Percentiles rank a stretch among this genome's conserved stretches.
These are phyloP conservation scores for Lepiota brunneoincarnata DNA, from an alignment of 768 basidiomycete genomes.

Conservation along the genomic window DNA sequence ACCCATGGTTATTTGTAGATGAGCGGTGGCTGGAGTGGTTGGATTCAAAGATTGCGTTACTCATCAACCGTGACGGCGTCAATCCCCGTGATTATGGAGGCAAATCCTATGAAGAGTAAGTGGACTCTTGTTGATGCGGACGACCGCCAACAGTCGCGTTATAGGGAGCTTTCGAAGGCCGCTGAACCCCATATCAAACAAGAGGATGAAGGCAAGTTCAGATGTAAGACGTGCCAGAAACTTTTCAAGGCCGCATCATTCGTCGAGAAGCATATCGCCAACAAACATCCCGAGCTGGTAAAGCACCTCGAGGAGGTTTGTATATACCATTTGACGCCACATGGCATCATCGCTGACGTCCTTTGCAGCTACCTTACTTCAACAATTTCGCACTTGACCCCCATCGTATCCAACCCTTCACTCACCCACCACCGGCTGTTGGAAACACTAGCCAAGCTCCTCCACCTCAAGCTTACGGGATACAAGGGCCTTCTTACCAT, in stretches of 20 bases:
- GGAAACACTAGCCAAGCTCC: slow-evolving; percentile 69
- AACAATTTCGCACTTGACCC: slow-evolving; percentile 98
- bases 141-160: slow-evolving; percentile 9
- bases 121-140: slow-evolving; percentile 7
- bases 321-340: background rate
- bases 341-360: slow-evolving; percentile 4
- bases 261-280: slow-evolving; percentile 95
- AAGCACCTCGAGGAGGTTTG: slow-evolving; percentile 81
- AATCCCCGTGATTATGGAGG: slow-evolving; percentile 90
- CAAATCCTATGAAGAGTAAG: slow-evolving; percentile 84
- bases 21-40: slow-evolving; percentile 89
- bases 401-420: slow-evolving; percentile 83
- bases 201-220: slow-evolving; percentile 95
- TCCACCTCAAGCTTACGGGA: slow-evolving; percentile 83
- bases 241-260: slow-evolving; percentile 97
- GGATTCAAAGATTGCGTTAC: slow-evolving; percentile 79
- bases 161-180: slow-evolving; percentile 77
- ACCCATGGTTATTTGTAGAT: slow-evolving; percentile 42
- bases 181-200: slow-evolving; percentile 84
- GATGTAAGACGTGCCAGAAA: slow-evolving; percentile 96
- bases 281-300: slow-evolving; percentile 89
- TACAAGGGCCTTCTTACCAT: slow-evolving; percentile 56
- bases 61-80: slow-evolving; percentile 75
- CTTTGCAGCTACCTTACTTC: slow-evolving; percentile 74
- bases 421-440: slow-evolving; percentile 66